Base-by-base conservation (phyloP, 1,284 basidiomycete species). In the Boletus mariae region DNA sequence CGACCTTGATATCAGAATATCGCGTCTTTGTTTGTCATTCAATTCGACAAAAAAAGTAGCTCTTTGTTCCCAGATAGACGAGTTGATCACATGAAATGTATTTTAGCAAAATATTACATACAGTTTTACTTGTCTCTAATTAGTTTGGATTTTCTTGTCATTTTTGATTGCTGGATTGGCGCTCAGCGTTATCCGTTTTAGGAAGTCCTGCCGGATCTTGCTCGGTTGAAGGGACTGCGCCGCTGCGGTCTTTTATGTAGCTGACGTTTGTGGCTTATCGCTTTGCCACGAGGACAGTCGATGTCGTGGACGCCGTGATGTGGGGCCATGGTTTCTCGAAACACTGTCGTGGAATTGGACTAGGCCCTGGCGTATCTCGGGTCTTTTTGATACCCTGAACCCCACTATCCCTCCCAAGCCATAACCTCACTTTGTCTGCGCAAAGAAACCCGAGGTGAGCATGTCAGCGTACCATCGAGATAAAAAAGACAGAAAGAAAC, bases 171-270 rank as follows among this genome's bases (percentile, higher is more conserved):
- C 26, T 23, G 38, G 47, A 48, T 51, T 45, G 49, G 43, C 34
- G 29, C 28, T 5, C 5, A 34, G 37, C 31, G 35, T 13, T 38
- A 26, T 34, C 58, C 41, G 2, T 44, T 58, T 61, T 58, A 38
- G 47, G 59, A 44, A 50, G 44, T 35, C 13, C 7, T 7, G 17
- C 20, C 53, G 53, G 47, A 47, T 29, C 37, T 56, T 59, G 35
- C 28, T 47, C 43, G 43, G 42, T 29, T 29, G n/a, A 41, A 42
- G 41, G 20, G 23, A 41, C 23, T 42, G 41, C 41, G 23, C 13
- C 10, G 7, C 15, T 20, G 20, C 20, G 20, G 20, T 20, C 20
- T 20, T 20, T 20, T 20, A 20, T 20, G 20, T 20, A 20, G 20
- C 20, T 31, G 28, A 4, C 15, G 17, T 25, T 10, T 26, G 35